A percentile compares a stretch with the other conserved stretches of the same genome.
phyloP scores from a whole-genome alignment of 495 filamentous ascomycete species.

The Tuber melanosporum region DNA sequence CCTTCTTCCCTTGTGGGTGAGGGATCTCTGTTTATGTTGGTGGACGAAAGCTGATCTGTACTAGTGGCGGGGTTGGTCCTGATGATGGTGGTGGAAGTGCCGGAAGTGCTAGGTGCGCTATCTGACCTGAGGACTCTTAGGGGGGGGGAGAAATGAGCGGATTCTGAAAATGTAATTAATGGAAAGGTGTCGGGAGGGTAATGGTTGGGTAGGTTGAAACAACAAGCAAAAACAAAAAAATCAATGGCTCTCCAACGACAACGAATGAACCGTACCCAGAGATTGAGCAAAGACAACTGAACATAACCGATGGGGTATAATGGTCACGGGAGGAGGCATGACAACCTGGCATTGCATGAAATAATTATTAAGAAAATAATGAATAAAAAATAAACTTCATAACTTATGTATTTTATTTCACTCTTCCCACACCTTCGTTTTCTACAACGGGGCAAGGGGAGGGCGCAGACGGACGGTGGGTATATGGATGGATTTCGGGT shows the following conservation, averaged over 20 bases:
- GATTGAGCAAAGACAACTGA: background rate
- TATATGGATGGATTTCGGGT: background rate
- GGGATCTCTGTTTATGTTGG: background rate
- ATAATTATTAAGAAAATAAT: background rate
- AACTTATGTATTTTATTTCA: background rate
- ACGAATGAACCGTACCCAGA: background rate
- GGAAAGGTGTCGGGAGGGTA: background rate
- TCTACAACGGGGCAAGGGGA: background rate
- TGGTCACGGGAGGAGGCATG: background rate
- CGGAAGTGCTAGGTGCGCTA: background rate
- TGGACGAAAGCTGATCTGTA: background rate
- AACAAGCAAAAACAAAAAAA: conserved; percentile 11
- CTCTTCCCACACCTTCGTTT: background rate
- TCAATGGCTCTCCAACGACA: conserved; percentile 27
- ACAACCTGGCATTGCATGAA: background rate
- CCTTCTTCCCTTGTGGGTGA: background rate
- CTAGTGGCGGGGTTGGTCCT: background rate
- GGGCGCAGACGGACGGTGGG: background rate
- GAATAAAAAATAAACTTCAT: background rate
- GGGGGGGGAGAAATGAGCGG: background rate
- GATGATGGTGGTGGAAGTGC: background rate
- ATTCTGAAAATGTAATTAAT: conserved; percentile 10
- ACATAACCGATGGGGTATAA: background rate
- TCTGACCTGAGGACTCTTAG: background rate
- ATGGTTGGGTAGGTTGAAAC: background rate